Conservation (phyloP, 2,329 filamentous ascomycete genomes). For the Rosellinia necatrix region DNA sequence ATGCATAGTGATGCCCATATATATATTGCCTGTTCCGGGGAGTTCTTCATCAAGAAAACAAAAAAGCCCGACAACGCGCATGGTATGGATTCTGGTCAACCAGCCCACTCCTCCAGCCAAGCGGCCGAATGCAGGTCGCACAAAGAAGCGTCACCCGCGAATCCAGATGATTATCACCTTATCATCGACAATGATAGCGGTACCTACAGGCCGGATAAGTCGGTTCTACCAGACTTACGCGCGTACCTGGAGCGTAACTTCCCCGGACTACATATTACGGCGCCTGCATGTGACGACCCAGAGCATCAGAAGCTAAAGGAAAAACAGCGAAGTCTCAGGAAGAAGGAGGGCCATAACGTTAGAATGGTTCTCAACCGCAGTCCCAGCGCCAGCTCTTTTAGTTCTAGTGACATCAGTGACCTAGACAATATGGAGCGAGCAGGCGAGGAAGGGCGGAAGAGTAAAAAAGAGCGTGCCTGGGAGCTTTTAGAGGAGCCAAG, state of each 20-base stretch:
- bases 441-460: conserved; percentile 48
- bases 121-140: conserved; percentile 53
- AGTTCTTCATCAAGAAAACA: conserved; percentile 84
- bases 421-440: conserved; percentile 51
- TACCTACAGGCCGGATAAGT: conserved; percentile 86
- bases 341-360: conserved; percentile 58
- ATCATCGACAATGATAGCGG: conserved; percentile 95
- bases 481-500: conserved; percentile 57
- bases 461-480: conserved; percentile 57
- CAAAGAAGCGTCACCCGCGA: conserved; percentile 46
- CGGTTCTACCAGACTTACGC: conserved; percentile 72
- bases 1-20: conserved; percentile 94
- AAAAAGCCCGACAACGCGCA: conserved; percentile 52
- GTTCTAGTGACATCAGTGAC: conserved; percentile 58
- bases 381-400: conserved; percentile 53
- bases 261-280: conserved; percentile 74
- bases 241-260: conserved; percentile 74
- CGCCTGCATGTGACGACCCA: conserved; percentile 79
- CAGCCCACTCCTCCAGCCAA: conserved; percentile 56
- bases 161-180: conserved; percentile 73
- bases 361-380: conserved; percentile 63
- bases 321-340: conserved; percentile 75
- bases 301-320: conserved; percentile 75
- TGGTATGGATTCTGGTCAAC: conserved; percentile 48
- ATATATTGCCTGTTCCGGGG: conserved; percentile 89